Evolutionary conservation across 805 yeast genomes (phyloP).

Genomic region (Candida ponderosae): DNA sequence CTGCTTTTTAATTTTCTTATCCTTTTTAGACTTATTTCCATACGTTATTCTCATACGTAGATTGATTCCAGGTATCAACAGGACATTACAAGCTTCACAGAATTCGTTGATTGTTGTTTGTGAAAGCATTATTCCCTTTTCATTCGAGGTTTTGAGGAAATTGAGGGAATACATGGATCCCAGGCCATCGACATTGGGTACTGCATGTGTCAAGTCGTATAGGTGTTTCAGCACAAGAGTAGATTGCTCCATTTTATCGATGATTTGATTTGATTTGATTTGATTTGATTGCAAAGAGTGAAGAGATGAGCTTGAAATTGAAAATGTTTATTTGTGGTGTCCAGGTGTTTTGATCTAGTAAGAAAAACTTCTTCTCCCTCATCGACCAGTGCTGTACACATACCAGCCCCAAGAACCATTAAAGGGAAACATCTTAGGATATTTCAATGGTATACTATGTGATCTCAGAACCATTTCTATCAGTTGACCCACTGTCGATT

Average conservation of each 20-base stretch:
- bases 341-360: too few species aligned
- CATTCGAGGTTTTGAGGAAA: constrained; percentile 20
- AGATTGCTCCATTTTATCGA: not conserved
- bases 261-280: too few species aligned
- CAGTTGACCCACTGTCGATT: too few species aligned
- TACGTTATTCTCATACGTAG: constrained; percentile 15
- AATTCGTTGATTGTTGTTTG: constrained; percentile 14
- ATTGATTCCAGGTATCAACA: constrained; percentile 23
- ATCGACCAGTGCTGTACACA: too few species aligned
- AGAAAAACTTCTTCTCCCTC: too few species aligned
- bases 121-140: constrained; percentile 20
- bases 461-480: too few species aligned
- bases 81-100: constrained; percentile 22
- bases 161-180: constrained; percentile 18
- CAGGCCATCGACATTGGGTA: constrained; percentile 6
- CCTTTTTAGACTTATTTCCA: constrained; percentile 3
- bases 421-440: too few species aligned
- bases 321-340: too few species aligned
- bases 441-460: too few species aligned
- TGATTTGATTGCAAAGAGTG: too few species aligned
- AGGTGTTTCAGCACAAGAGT: not conserved
- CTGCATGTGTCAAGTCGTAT: constrained; percentile 4
- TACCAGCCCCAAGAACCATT: too few species aligned
- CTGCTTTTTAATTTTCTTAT: constrained; percentile 1
- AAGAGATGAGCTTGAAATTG: too few species aligned